A percentile compares a stretch with the other conserved stretches of the same genome.
These are phyloP conservation scores for Pluteus cervinus DNA, from an alignment of 768 basidiomycete species.

Conservation along the genomic window DNA sequence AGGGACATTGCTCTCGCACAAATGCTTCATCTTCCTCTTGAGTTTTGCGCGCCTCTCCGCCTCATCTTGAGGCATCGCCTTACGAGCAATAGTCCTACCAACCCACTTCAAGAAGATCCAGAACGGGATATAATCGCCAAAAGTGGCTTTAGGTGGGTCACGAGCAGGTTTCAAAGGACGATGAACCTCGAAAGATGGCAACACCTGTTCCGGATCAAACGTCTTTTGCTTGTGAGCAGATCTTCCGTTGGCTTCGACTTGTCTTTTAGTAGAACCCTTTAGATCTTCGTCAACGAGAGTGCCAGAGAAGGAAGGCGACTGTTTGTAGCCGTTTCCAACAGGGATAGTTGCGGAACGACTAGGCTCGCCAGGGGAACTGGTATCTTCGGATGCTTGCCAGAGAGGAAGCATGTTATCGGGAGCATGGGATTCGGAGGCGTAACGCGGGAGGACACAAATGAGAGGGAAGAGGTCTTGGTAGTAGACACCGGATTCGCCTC, in stretches of 20 bases:
- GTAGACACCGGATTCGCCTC: conserved; percentile 64
- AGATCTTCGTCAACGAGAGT: conserved; percentile 2
- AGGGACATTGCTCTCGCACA: conserved; percentile 56
- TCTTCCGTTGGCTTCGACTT: conserved; percentile 3
- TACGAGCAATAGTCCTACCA: conserved; percentile 16
- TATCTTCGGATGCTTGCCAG: conserved; percentile 36
- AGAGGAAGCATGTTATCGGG: conserved; percentile 44
- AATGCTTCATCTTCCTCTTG: conserved; percentile 21
- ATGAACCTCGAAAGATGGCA: conserved; percentile 32
- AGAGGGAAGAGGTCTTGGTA: conserved; percentile 71
- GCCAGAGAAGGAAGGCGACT: conserved; percentile 5
- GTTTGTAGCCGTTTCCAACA: neutral
- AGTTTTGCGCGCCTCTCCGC: conserved; percentile 14
- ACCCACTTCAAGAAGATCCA: conserved; percentile 46
- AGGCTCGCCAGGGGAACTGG: no score
- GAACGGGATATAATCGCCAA: conserved; percentile 52
- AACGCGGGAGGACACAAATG: conserved; percentile 60
- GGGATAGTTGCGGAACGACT: neutral
- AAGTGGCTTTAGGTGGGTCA: conserved; percentile 44
- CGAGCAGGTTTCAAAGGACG: conserved; percentile 47
- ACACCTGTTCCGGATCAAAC: conserved; percentile 39
- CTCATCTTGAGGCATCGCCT: no score
- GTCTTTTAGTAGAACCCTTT: no score
- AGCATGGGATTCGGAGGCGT: no score
- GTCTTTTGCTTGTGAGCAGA: conserved; percentile 18